Evolutionary conservation across 2,329 filamentous ascomycete species (phyloP), one percentile per base, ranked within the genome.

Genomic region (Hypomyces perniciosus): DNA sequence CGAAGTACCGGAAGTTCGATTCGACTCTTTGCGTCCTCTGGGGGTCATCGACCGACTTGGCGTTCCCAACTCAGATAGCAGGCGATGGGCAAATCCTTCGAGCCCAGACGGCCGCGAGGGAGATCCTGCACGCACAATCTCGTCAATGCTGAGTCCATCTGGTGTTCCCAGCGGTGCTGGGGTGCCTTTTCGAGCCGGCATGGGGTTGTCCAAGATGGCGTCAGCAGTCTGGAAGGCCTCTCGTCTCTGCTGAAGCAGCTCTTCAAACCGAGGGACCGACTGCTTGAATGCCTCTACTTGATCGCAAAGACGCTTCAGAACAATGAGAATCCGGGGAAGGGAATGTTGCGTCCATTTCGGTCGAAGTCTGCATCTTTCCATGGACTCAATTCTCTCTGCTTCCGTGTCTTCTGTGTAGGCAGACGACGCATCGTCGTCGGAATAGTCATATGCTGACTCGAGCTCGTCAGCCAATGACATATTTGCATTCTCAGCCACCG

Each of bases 231-330:
- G 78, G 59, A 85, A 86, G 1, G 79, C 81, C 54, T 83, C 78
- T 5, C 81, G 80, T 9, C 76, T 82, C 65, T 78, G 83, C 68
- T 77, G 84, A 4, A 90, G 71, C 2, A 90, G 74, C 35, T 86
- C 82, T 46, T 89, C 84, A 62, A 90, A 91, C 35, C 87, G 80
- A 0, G 85, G 81, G 6, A 91, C 77, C 5, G 80, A 78, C 43
- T 73, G 71, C 48, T 81, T 79, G 71, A 85, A 90, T 1, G 71
- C 70, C 10, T 73, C 67, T 9, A 88, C 77, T 62, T 89, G 82
- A 27, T 81, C 75, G 8, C 81, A 76, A 1, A 91, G 74, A 6
- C 66, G 69, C 56, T 82, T 77, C 1, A 91, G 66, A 26, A 84
- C 72, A 1, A 67, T 65, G 10, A 87, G 72, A 4, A 88, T 72